A percentile compares a stretch with the other conserved stretches of the same genome.
Evolutionary conservation across 306 rosid genomes (phyloP).

Genomic region (Acacia acuminata): DNA sequence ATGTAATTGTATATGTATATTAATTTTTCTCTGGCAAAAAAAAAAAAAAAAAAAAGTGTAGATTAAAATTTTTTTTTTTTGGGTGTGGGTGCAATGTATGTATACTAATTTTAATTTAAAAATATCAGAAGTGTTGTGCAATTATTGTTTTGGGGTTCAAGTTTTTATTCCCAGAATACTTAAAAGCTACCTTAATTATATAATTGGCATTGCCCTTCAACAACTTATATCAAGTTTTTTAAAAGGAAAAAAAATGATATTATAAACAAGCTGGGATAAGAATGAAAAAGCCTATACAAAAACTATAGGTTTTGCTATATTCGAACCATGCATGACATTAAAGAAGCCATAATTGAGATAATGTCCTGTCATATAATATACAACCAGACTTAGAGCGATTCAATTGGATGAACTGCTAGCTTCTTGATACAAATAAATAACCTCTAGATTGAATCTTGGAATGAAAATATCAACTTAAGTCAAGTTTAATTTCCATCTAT

Average conservation of each 20-base stretch:
- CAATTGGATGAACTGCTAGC: too few species aligned
- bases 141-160: neutral
- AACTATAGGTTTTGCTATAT: too few species aligned
- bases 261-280: too few species aligned
- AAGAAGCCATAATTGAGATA: too few species aligned
- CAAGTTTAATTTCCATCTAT: neutral
- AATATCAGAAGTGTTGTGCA: neutral
- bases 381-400: too few species aligned
- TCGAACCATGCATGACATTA: too few species aligned
- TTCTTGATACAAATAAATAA: too few species aligned
- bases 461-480: neutral
- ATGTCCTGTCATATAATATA: too few species aligned
- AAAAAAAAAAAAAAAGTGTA: constrained; percentile 2
- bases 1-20: constrained; percentile 35
- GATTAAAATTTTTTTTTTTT: neutral
- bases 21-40: neutral
- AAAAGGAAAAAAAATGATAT: too few species aligned
- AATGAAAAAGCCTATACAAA: too few species aligned
- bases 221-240: neutral
- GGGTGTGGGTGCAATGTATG: neutral
- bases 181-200: neutral
- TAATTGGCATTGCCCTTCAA: neutral
- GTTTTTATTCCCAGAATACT: neutral
- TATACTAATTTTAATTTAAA: constrained; percentile 27
- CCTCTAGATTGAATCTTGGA: too few species aligned